A percentile compares a stretch with the other conserved stretches of the same genome.
These are phyloP conservation scores for Verticillium nubilum DNA, from an alignment of 2,329 filamentous ascomycete genomes.

Conservation along the genomic window DNA sequence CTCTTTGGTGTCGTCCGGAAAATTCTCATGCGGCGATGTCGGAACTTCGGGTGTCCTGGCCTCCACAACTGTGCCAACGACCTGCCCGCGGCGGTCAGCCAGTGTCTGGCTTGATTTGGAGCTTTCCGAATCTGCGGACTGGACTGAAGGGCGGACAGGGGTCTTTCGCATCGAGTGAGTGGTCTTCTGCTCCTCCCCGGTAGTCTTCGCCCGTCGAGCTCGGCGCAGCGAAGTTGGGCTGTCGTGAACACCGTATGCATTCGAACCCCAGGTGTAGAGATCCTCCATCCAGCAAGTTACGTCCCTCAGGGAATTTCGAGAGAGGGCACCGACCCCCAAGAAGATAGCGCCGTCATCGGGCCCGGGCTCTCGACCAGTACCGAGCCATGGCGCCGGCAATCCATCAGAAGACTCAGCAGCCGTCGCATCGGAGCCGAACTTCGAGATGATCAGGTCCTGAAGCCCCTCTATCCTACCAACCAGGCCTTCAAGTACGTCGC, in stretches of 20 bases:
- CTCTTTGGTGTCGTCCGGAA: constrained; percentile 8
- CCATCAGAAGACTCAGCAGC: constrained; percentile 16
- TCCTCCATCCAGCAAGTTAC: constrained; percentile 85
- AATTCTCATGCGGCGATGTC: not conserved
- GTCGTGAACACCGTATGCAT: constrained; percentile 79
- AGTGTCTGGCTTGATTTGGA: constrained; percentile 8
- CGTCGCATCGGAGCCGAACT: constrained; percentile 56
- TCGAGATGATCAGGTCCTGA: constrained; percentile 80
- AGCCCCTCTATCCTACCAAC: constrained; percentile 74
- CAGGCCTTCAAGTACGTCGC: constrained; percentile 89
- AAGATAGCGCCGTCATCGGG: constrained; percentile 83
- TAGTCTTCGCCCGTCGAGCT: constrained; percentile 32
- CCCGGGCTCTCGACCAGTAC: constrained; percentile 59
- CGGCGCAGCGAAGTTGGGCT: constrained; percentile 65
- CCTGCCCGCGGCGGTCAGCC: constrained; percentile 10
- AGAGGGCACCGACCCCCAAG: constrained; percentile 70
- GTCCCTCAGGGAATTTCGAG: constrained; percentile 63
- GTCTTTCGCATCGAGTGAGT: no score
- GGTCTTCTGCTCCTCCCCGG: not conserved
- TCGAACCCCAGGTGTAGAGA: constrained; percentile 76
- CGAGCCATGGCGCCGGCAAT: constrained; percentile 56
- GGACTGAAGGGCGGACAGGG: constrained; percentile 1
- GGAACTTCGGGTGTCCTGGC: constrained; percentile 3
- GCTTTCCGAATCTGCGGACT: not conserved
- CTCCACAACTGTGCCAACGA: constrained; percentile 10